Conservation (phyloP, 75 land plant species). For the Pseudotsuga menziesii region DNA sequence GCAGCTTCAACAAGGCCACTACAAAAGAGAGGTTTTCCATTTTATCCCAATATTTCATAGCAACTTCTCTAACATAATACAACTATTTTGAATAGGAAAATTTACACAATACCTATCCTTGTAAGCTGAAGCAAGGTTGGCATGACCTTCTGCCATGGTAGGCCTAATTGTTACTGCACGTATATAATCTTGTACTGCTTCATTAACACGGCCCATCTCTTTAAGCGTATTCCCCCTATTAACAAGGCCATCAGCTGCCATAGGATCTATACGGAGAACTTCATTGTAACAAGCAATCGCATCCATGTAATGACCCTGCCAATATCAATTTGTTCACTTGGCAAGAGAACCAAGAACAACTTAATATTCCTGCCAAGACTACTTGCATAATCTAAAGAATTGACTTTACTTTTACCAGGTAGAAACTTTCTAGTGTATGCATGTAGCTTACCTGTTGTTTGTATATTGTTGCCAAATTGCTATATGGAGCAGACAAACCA, state of each 20-base stretch:
- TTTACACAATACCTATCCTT: slow-evolving; percentile 36
- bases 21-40: not conserved
- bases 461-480: slow-evolving; percentile 52
- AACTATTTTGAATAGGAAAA: no score
- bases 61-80: not conserved
- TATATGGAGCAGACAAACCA: slow-evolving; percentile 55
- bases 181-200: slow-evolving; percentile 56
- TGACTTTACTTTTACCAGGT: not conserved
- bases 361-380: slow-evolving; percentile 5
- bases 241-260: slow-evolving; percentile 50
- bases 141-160: slow-evolving; percentile 58
- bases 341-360: slow-evolving; percentile 4
- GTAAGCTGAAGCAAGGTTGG: slow-evolving; percentile 55
- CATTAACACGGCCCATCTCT: slow-evolving; percentile 49
- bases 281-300: slow-evolving; percentile 57
- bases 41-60: not conserved
- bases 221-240: slow-evolving; percentile 52
- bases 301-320: slow-evolving; percentile 49
- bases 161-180: slow-evolving; percentile 48
- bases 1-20: slow-evolving; percentile 54
- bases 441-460: slow-evolving; percentile 41
- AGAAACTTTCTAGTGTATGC: not conserved
- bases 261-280: slow-evolving; percentile 51
- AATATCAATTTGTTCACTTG: slow-evolving; percentile 6
- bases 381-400: not conserved